These are phyloP conservation scores for Mortierella alpina DNA, from an alignment of 192 early-diverging fungal species.

Conservation along the genomic window DNA sequence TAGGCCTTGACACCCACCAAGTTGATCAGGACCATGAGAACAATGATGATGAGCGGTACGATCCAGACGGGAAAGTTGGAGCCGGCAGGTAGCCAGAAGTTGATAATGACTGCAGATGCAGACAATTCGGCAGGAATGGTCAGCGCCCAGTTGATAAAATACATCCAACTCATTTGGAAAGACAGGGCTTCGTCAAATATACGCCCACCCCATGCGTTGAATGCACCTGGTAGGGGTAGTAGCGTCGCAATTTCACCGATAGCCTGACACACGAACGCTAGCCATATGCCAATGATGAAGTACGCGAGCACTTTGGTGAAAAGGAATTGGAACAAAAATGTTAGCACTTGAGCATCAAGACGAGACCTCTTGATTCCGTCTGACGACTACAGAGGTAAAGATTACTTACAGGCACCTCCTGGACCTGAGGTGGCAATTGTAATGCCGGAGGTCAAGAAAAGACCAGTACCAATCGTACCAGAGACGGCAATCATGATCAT, in stretches of 20 bases:
- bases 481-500: background rate
- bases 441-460: background rate
- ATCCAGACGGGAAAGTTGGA: slow-evolving; percentile 6
- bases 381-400: no score
- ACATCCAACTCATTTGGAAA: slow-evolving; percentile 72
- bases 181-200: slow-evolving; percentile 80
- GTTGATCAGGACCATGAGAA: slow-evolving; percentile 69
- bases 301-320: slow-evolving; percentile 66
- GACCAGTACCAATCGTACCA: background rate
- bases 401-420: background rate
- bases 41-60: slow-evolving; percentile 49
- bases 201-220: slow-evolving; percentile 75
- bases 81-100: slow-evolving; percentile 52
- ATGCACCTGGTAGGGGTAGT: slow-evolving; percentile 55
- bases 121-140: slow-evolving; percentile 72
- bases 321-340: no score
- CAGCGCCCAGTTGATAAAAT: slow-evolving; percentile 64
- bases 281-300: slow-evolving; percentile 67
- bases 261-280: slow-evolving; percentile 71
- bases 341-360: no score
- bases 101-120: slow-evolving; percentile 77
- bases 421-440: background rate
- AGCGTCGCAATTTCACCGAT: slow-evolving; percentile 86
- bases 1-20: slow-evolving; percentile 68
- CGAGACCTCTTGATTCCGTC: no score